A percentile compares a stretch with the other conserved stretches of the same genome.
These are phyloP conservation scores for Drechslerella dactyloides DNA, from an alignment of 2,329 filamentous ascomycete genomes.

Conservation along the genomic window DNA sequence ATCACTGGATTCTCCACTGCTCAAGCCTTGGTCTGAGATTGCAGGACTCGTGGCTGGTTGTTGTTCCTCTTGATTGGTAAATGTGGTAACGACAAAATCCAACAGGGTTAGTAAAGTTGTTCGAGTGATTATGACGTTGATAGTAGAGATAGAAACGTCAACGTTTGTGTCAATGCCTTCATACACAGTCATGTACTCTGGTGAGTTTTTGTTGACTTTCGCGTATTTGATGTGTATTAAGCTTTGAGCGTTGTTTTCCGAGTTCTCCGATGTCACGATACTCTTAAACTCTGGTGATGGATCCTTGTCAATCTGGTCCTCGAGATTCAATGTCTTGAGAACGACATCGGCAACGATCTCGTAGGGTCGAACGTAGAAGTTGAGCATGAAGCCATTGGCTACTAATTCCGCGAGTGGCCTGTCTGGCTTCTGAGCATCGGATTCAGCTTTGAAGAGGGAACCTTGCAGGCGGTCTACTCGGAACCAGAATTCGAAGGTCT, in stretches of 20 bases:
- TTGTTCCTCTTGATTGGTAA: conserved; percentile 70
- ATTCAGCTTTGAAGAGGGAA: conserved; percentile 85
- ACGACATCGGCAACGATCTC: conserved; percentile 94
- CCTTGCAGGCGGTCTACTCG: conserved; percentile 92
- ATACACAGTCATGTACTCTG: conserved; percentile 89
- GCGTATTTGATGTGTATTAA: conserved; percentile 88
- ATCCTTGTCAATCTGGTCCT: conserved; percentile 91
- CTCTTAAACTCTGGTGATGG: conserved; percentile 91
- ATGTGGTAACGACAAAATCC: conserved; percentile 93
- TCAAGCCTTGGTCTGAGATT: conserved; percentile 56
- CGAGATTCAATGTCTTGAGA: conserved; percentile 82
- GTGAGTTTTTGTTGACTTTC: conserved; percentile 86
- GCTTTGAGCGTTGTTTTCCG: conserved; percentile 60
- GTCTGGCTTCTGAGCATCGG: conserved; percentile 77
- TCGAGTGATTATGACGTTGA: conserved; percentile 92
- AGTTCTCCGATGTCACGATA: conserved; percentile 91
- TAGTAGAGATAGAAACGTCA: conserved; percentile 87
- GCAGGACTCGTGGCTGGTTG: conserved; percentile 58
- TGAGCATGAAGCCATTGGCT: conserved; percentile 83
- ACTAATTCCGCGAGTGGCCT: conserved; percentile 86
- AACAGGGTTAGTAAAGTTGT: conserved; percentile 89
- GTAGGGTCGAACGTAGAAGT: conserved; percentile 85
- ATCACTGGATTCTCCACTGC: conserved; percentile 47
- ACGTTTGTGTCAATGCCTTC: conserved; percentile 94
- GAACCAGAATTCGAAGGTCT: conserved; percentile 95